Evolutionary conservation across 2,329 filamentous ascomycete genomes (phyloP), one percentile per base, ranked within the genome.

Genomic region (Ophiosphaerella narmari): DNA sequence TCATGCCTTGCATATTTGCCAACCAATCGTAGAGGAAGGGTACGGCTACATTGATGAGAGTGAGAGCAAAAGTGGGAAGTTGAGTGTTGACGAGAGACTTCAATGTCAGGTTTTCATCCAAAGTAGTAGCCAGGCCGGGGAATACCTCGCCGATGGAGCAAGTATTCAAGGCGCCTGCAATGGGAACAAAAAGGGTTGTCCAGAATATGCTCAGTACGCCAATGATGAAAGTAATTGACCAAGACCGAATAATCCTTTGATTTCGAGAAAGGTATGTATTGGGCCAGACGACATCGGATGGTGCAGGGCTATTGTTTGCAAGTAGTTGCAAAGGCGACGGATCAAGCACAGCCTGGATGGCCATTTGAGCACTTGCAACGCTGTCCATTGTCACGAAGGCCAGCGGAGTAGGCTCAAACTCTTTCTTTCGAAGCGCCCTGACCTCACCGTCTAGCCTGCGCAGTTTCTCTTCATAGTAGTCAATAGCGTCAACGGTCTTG

Each of bases 341-440:
- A 67, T 97, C 93, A 45, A 99, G 85, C 9, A 96, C 87, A 4
- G 94, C 92, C 74, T 99, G 94, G 37, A 96, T 90, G 21, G 92
- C 90, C 91, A 97, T 96, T 76, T 99, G 94, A 57, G 83, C 85
- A 16, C 92, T 88, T 12, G 92, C 90, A 42, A 96, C 94, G 3
- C 91, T 94, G 75, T 97, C 90, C 91, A 99, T 95, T 0, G 94
- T 97, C 34, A 99, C 90, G 72, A 99, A 97, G 1, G 95, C 95
- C 52, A 95, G 82, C 41, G 93, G 88, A 1, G 87, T 92, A 0
- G 94, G 81, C 5, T 82, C 77, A 63, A 91, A 97, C 3, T 88
- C 82, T 70, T 90, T 89, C 64, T 85, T 84, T 24, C 94, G 85
- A 9, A 91, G 84, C 7, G 75, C 74, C 7, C 75, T 73, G 43